phyloP scores from a whole-genome alignment of 208 protist species.

The Angomonas deanei region DNA sequence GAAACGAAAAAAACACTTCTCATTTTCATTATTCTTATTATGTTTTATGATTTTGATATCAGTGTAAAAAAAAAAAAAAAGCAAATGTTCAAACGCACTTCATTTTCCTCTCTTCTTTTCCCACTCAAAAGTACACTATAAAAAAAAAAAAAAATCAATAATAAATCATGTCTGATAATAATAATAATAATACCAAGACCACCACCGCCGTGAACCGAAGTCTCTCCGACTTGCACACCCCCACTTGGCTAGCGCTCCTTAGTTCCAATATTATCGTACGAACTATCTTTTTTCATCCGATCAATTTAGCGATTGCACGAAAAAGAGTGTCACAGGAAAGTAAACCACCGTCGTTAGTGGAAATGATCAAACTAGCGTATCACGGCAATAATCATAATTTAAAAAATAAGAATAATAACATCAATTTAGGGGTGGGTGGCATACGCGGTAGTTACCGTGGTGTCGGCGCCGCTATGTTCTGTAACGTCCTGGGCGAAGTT shows the following conservation, averaged over 20 bases:
- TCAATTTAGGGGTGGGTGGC: slow-evolving; percentile 42
- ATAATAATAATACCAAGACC: slow-evolving; percentile 10
- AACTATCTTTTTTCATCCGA: slow-evolving; percentile 75
- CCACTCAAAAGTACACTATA: background rate
- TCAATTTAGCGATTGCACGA: slow-evolving; percentile 67
- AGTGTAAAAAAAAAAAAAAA: slow-evolving; percentile 1
- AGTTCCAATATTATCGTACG: slow-evolving; percentile 51
- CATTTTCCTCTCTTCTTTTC: background rate
- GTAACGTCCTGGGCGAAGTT: slow-evolving; percentile 72
- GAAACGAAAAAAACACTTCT: slow-evolving; percentile 2
- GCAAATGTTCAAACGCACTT: background rate
- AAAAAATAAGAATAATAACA: slow-evolving; percentile 7
- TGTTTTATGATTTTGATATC: slow-evolving; percentile 20
- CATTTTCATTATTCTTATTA: slow-evolving; percentile 23
- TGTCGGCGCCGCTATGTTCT: slow-evolving; percentile 53
- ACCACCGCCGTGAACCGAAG: slow-evolving; percentile 77
- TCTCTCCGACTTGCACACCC: slow-evolving; percentile 73
- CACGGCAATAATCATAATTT: slow-evolving; percentile 28
- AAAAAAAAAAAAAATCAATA: background rate
- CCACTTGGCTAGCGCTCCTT: slow-evolving; percentile 72
- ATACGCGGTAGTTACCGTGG: slow-evolving; percentile 69
- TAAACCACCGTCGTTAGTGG: slow-evolving; percentile 33
- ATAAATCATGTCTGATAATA: background rate
- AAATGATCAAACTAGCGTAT: slow-evolving; percentile 44
- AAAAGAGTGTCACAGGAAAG: slow-evolving; percentile 74